These are phyloP conservation scores for Didymosphaeria variabile DNA, from an alignment of 2,329 filamentous ascomycete genomes.

Conservation along the genomic window DNA sequence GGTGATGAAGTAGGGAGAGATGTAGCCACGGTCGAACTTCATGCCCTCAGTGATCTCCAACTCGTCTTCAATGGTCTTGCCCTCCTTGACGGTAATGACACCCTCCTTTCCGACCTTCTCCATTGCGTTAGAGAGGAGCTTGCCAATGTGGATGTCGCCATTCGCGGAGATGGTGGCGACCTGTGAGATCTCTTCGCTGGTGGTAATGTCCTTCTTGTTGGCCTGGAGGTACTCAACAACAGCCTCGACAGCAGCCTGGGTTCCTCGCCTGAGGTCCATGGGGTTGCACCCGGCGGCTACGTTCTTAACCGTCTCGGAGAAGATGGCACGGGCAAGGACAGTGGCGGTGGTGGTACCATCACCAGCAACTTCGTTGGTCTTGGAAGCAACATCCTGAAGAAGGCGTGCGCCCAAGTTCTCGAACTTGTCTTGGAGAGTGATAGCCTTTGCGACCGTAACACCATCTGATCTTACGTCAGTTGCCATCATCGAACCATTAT, in stretches of 20 bases:
- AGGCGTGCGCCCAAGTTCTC: conserved; percentile 98
- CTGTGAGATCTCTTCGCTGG: conserved; percentile 95
- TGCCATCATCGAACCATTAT: conserved; percentile 1
- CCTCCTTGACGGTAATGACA: conserved; percentile 99
- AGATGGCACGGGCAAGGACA: conserved; percentile 95
- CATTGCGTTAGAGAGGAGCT: conserved; percentile 97
- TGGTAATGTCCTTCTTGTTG: conserved; percentile 98
- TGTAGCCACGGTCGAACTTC: conserved; percentile 99
- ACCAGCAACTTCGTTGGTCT: conserved; percentile 99
- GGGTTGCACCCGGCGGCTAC: conserved; percentile 99
- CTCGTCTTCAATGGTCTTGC: conserved; percentile 97
- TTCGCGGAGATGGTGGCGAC: conserved; percentile 98
- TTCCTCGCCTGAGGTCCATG: conserved; percentile 97
- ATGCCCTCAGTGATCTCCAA: conserved; percentile 99
- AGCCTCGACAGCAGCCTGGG: conserved; percentile 93
- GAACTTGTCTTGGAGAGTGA: conserved; percentile 97
- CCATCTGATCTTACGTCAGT: conserved; percentile 52
- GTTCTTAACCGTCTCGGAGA: conserved; percentile 99
- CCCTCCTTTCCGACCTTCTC: conserved; percentile 99
- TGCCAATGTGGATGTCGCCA: conserved; percentile 92
- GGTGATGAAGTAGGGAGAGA: conserved; percentile 99
- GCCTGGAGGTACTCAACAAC: conserved; percentile 93
- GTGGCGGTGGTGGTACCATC: conserved; percentile 98
- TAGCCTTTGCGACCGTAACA: conserved; percentile 73
- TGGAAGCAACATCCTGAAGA: conserved; percentile 96